Base-by-base conservation (phyloP, 257 asterid genomes). In the Nicotiana sylvestris region DNA sequence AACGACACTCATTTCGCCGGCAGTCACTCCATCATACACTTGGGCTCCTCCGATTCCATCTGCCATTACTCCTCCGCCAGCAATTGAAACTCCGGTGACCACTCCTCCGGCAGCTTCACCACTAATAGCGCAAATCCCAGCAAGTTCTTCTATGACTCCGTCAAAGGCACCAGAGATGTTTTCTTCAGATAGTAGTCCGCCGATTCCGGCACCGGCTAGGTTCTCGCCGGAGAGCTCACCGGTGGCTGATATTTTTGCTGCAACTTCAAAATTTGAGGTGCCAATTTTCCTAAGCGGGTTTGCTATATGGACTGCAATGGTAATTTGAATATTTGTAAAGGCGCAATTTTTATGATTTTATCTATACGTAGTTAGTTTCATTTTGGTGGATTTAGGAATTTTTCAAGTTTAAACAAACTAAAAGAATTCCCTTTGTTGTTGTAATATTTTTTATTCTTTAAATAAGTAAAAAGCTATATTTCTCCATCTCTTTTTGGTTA, bases 211-310 rank as follows among this genome's bases (percentile, higher is more conserved):
- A 37, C 98, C 92, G 35, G 84, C 80, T 11, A 66, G 84, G 80
- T 88, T 85, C 5, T 81, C 90, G 6, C 95, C 97, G 84, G 94
- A 78, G 69, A 82, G 82, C 49, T 81, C 94, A 11, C 91, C 92
- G 64, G 91, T 67, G 82, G 87, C 89, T 82, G 87, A 86, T 5
- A 70, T 18, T 10, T 87, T 93, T 30, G 87, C 89, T 37, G 85
- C 92, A 2, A 61, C 51, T 18, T 64, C 86, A 2, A 66, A 76
- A 0, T 66, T 81, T 62, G 80, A 62, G 80, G 86, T 39, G 69
- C 82, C 89, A 1, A 58, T 77, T 21, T 18, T 90, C 77, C 80
- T 88, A 21, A 77, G 70, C 3, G 96, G 91, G 74, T 51, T 91
- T 80, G 84, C 91, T 61, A 64, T 93, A 33, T 89, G 84, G 84